Percentiles rank a stretch among this genome's conserved stretches.
These are phyloP conservation scores for Trichoderma atroviride DNA, from an alignment of 2,329 filamentous ascomycete genomes.

Conservation along the genomic window DNA sequence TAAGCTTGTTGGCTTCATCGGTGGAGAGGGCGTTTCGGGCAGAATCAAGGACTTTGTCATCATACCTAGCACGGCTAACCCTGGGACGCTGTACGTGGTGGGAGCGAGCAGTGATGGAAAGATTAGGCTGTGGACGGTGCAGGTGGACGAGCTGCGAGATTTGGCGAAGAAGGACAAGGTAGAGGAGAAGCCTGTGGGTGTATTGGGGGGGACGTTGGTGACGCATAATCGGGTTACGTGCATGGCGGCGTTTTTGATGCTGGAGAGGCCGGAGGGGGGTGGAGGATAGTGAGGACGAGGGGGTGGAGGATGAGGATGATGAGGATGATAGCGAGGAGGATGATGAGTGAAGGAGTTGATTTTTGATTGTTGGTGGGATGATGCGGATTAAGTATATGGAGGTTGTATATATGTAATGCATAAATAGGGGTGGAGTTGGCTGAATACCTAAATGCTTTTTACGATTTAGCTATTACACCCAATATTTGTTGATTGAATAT, in stretches of 20 bases:
- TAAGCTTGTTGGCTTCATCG: conserved; percentile 73
- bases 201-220: conserved; percentile 74
- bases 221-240: conserved; percentile 91
- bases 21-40: conserved; percentile 69
- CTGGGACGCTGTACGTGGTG: conserved; percentile 58
- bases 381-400: not conserved
- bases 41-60: conserved; percentile 90
- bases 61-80: conserved; percentile 48
- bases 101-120: conserved; percentile 84
- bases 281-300: conserved; percentile 60
- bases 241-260: conserved; percentile 82
- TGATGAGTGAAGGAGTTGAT: conserved; percentile 28
- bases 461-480: no score
- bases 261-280: conserved; percentile 64
- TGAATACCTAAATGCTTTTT: not conserved
- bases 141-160: conserved; percentile 44
- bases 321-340: conserved; percentile 40
- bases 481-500: no score
- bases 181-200: conserved; percentile 54
- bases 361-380: not conserved
- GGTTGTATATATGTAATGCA: not conserved
- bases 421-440: not conserved
- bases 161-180: conserved; percentile 31
- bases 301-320: conserved; percentile 47
- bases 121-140: conserved; percentile 74